Evolutionary conservation across 2,329 filamentous ascomycete species (phyloP), one percentile per base, ranked within the genome.

Genomic region (Niveomyces coronatus): DNA sequence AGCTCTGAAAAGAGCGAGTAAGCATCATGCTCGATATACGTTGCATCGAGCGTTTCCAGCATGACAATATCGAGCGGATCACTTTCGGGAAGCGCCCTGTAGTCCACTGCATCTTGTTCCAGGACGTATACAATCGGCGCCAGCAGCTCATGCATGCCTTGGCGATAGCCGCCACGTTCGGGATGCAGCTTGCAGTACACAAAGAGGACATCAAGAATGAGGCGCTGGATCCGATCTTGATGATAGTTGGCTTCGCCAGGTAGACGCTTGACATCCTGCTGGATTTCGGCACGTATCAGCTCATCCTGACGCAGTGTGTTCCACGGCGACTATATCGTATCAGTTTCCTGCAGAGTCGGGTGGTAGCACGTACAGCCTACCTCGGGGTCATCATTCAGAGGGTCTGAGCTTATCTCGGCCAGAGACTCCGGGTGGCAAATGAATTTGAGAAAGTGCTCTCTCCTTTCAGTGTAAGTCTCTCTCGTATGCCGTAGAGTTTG

Each of bases 61-160:
- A 88, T 74, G 29, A 66, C 53, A 16, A 66, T 60, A 34, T 81
- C 71, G 3, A 61, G 55, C 24, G 56, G 49, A 9, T 51, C 49
- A 3, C 53, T 53, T 19, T 52, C 41, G 2, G 54, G 53, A 30
- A 60, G 53, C 3, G 58, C 53, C 3, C 53, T 49, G 4, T 60
- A 56, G 37, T 84, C 71, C 35, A 94, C 66, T 6, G 88, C 82
- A 61, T 98, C 91, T 49, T 80, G 71, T 48, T 88, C 78, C 5
- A 96, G 65, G 2, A 86, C 83, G 71, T 86, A 86, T 6, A 95
- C 65, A 26, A 98, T 78, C 0, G 91, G 88, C 0, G 91, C 91
- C 11, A 96, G 68, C 30, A 98, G 67, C 61, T 98, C 91, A 56
- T 98, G 91, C 89, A 98, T 98, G 9, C 91, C 91, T 63, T 98